Conservation (phyloP, 1,284 basidiomycete species). For the Rhodotorula mucilaginosa region DNA sequence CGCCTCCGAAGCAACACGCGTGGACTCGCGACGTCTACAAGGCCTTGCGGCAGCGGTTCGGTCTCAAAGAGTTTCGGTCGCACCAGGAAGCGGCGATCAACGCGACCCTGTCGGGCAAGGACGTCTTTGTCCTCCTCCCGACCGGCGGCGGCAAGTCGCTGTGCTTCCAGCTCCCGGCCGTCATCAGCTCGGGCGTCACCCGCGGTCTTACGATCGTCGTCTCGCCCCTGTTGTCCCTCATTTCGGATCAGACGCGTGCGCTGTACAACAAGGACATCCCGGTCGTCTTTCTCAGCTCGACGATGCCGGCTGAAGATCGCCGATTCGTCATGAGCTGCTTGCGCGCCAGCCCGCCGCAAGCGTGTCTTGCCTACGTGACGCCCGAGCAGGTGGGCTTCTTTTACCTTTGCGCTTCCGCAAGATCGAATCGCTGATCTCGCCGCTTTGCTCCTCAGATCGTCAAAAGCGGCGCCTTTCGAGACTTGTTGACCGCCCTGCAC, state of each 20-base stretch:
- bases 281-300: constrained; percentile 69
- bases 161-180: constrained; percentile 81
- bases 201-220: constrained; percentile 85
- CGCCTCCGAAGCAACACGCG: constrained; percentile 41
- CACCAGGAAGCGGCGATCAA: constrained; percentile 88
- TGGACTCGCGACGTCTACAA: constrained; percentile 62
- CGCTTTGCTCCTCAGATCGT: constrained; percentile 47
- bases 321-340: constrained; percentile 53
- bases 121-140: constrained; percentile 94
- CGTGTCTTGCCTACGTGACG: constrained; percentile 80
- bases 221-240: constrained; percentile 84
- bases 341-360: constrained; percentile 50
- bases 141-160: constrained; percentile 93
- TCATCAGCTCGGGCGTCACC: constrained; percentile 69
- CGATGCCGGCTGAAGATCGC: constrained; percentile 53
- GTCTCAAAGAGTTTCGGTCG: constrained; percentile 66
- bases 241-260: constrained; percentile 80
- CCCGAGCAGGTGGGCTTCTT: constrained; percentile 73
- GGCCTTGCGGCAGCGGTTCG: constrained; percentile 66
- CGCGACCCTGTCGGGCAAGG: constrained; percentile 72
- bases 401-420: neutral
- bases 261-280: constrained; percentile 64
- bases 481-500: constrained; percentile 62
- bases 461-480: constrained; percentile 60
- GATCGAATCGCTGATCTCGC: neutral